Conservation (phyloP, 768 basidiomycete genomes). For the Psilocybe sp. region DNA sequence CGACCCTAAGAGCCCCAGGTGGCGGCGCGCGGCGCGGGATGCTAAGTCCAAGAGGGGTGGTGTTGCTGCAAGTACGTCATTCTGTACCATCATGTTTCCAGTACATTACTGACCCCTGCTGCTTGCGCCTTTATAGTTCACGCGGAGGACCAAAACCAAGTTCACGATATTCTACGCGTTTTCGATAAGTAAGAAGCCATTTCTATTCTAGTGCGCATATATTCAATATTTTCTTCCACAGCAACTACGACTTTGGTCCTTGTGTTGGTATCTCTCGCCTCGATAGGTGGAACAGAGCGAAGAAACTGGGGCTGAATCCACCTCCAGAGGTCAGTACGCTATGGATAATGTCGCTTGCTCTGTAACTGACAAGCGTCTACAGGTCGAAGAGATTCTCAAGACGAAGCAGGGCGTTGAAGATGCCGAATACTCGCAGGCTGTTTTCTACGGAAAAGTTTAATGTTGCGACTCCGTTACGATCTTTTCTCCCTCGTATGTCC, state of each 20-base stretch:
- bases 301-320: slow-evolving; percentile 74
- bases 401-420: slow-evolving; percentile 62
- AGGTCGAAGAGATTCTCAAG: slow-evolving; percentile 79
- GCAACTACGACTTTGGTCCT: slow-evolving; percentile 79
- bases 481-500: background rate
- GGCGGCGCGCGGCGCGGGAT: too few species aligned
- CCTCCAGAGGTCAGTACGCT: slow-evolving; percentile 26
- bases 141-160: slow-evolving; percentile 51
- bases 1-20: too few species aligned
- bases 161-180: slow-evolving; percentile 73
- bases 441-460: slow-evolving; percentile 52
- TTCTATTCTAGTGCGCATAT: background rate
- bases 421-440: slow-evolving; percentile 53
- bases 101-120: background rate
- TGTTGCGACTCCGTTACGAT: background rate
- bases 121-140: slow-evolving; percentile 50
- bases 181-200: slow-evolving; percentile 62
- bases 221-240: slow-evolving; percentile 22
- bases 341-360: background rate
- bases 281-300: slow-evolving; percentile 85
- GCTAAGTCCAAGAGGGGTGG: too few species aligned
- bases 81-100: background rate
- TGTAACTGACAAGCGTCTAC: background rate
- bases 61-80: too few species aligned
- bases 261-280: slow-evolving; percentile 78